Evolutionary conservation across 1,284 basidiomycete species (phyloP).

Genomic region (Phlebopus sp.): DNA sequence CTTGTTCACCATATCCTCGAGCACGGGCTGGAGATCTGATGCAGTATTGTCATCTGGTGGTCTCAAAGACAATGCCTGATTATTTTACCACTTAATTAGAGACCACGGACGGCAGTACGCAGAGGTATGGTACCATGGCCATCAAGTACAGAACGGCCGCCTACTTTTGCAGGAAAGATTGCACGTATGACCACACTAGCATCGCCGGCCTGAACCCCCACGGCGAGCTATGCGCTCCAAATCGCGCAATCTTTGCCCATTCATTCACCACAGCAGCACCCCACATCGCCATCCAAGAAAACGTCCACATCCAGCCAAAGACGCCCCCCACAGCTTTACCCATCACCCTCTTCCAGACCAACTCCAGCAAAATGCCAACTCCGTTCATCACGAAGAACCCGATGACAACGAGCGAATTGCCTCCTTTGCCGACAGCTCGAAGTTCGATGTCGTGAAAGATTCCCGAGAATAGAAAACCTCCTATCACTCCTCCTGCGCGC

Average conservation of each 20-base stretch:
- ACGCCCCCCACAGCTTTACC: slow-evolving; percentile 44
- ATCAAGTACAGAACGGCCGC: too few species aligned
- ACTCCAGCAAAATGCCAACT: slow-evolving; percentile 50
- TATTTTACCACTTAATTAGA: too few species aligned
- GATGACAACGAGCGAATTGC: slow-evolving; percentile 39
- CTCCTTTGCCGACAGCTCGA: slow-evolving; percentile 55
- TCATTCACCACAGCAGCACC: slow-evolving; percentile 47
- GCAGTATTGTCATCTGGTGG: too few species aligned
- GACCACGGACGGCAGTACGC: too few species aligned
- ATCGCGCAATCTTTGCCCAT: slow-evolving; percentile 45
- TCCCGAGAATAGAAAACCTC: slow-evolving; percentile 55
- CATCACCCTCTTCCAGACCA: slow-evolving; percentile 38
- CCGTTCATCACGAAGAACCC: slow-evolving; percentile 57
- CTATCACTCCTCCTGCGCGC: slow-evolving; percentile 45
- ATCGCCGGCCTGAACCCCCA: slow-evolving; percentile 17
- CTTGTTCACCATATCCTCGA: too few species aligned
- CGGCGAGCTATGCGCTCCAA: slow-evolving; percentile 13
- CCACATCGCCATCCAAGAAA: slow-evolving; percentile 47
- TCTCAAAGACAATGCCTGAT: too few species aligned
- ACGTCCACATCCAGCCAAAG: slow-evolving; percentile 50
- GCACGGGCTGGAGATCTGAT: too few species aligned
- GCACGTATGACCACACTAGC: slow-evolving; percentile 6
- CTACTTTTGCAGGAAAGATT: too few species aligned
- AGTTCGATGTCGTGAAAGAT: slow-evolving; percentile 54
- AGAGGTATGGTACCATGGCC: too few species aligned